A percentile compares a stretch with the other conserved stretches of the same genome.
These are phyloP conservation scores for Euptelea pleiosperma DNA, from an alignment of 164 flowering plant genomes.

Conservation along the genomic window DNA sequence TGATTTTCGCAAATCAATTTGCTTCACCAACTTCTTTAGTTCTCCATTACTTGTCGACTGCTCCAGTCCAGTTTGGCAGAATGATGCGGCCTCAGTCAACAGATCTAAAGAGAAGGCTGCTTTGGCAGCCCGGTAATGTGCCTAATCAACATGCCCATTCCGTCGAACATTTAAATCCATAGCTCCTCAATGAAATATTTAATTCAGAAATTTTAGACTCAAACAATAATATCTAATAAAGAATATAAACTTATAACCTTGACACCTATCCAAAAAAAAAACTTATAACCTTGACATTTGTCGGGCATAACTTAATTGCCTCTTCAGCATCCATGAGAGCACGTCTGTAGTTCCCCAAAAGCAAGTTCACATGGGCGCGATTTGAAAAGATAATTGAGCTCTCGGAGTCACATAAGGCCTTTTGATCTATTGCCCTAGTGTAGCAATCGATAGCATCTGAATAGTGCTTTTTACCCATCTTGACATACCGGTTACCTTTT, in stretches of 20 bases:
- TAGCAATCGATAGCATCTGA: slow-evolving; percentile 83
- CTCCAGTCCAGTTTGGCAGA: slow-evolving; percentile 58
- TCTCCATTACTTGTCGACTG: slow-evolving; percentile 64
- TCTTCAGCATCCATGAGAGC: slow-evolving; percentile 80
- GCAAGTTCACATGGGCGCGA: slow-evolving; percentile 87
- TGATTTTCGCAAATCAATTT: slow-evolving; percentile 37
- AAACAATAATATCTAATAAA: not conserved
- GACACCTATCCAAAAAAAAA: not conserved
- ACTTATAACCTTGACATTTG: slow-evolving; percentile 64
- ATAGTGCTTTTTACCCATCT: slow-evolving; percentile 83
- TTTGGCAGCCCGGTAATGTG: slow-evolving; percentile 84
- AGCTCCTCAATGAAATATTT: slow-evolving; percentile 1
- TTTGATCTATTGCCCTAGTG: slow-evolving; percentile 84
- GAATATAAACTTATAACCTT: slow-evolving; percentile 10
- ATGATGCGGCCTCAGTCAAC: slow-evolving; percentile 58
- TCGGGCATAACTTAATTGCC: slow-evolving; percentile 57
- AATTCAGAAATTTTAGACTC: not conserved
- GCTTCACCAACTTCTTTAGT: slow-evolving; percentile 54
- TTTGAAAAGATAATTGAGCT: slow-evolving; percentile 68
- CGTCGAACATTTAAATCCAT: not conserved
- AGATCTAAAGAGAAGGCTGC: slow-evolving; percentile 71
- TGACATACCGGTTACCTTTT: slow-evolving; percentile 79
- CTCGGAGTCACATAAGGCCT: slow-evolving; percentile 57
- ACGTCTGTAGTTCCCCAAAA: slow-evolving; percentile 78
- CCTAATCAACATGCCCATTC: slow-evolving; percentile 35